Evolutionary conservation across 345 rosid genomes (phyloP), one percentile per base, ranked within the genome.

Genomic region (Odontarrhena argentea): DNA sequence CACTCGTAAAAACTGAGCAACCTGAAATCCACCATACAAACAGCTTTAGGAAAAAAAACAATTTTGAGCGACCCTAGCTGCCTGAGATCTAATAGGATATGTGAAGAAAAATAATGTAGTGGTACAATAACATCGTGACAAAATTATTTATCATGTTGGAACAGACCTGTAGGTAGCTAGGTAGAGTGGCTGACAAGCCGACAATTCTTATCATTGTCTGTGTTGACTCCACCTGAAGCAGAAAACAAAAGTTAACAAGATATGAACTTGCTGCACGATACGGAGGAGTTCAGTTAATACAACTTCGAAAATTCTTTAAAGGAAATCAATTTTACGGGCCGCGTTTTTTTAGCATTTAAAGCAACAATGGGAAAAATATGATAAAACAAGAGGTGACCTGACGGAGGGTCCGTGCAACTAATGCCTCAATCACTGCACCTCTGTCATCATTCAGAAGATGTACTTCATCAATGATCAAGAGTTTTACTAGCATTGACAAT

Each of bases 381-480:
- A 66, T 50, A 32, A 77, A 45, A 57, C 56, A 60, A 61, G 59
- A 48, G 0, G 50, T 79, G 79, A 87, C 98, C 97, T 93, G 98
- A 55, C 98, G 97, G 61, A 93, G 84, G 63, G 98, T 93, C 83
- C 98, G 84, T 68, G 98, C 98, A 59, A 93, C 98, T 59, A 93
- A 79, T 55, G 98, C 98, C 76, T 93, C 98, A 76, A 93, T 93
- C 32, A 93, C 98, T 68, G 97, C 84, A 60, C 98, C 98, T 85
- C 98, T 86, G 64, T 93, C 98, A 86, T 93, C 98, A 78, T 93
- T 93, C 78, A 93, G 74, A 71, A 93, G 98, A 82, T 93, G 98
- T 57, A 93, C 98, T 81, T 93, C 98, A 72, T 93, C 98, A 67
- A 93, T 93, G 62, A 93, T 93, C 72, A 93, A 82, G 76, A 93